phyloP scores from a whole-genome alignment of 805 yeast species.

The Blastobotrys parvus region DNA sequence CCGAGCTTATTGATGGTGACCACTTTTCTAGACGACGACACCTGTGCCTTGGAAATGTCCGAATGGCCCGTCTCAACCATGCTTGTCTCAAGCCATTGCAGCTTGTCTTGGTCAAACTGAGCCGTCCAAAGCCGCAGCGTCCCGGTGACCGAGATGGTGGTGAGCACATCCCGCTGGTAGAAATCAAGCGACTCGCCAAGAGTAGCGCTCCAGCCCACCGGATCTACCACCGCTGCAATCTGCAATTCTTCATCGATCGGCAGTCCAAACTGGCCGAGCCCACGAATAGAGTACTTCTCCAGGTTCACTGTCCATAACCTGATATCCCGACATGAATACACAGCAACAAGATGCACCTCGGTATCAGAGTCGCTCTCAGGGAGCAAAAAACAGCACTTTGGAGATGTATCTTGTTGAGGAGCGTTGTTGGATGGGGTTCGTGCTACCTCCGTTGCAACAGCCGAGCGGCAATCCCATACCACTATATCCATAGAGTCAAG shows the following conservation, averaged over 20 bases:
- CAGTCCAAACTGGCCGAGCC: conserved; percentile 13
- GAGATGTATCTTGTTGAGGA: conserved; percentile 4
- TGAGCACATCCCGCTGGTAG: conserved; percentile 40
- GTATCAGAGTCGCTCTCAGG: conserved; percentile 26
- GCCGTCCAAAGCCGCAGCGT: conserved; percentile 41
- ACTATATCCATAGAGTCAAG: conserved; percentile 34
- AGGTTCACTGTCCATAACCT: conserved; percentile 16
- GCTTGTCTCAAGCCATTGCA: conserved; percentile 48
- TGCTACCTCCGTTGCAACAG: conserved; percentile 7
- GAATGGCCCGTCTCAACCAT: conserved; percentile 48
- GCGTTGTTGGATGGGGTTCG: background rate
- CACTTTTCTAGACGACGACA: conserved; percentile 67
- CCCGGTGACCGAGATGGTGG: conserved; percentile 50
- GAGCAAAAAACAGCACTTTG: conserved; percentile 28
- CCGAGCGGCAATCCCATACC: conserved; percentile 50
- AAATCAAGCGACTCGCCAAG: conserved; percentile 27
- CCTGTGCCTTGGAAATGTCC: conserved; percentile 49
- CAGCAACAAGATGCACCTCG: conserved; percentile 12
- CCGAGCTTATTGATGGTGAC: conserved; percentile 60
- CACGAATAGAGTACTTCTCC: background rate
- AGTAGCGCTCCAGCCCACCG: conserved; percentile 46
- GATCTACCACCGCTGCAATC: conserved; percentile 54
- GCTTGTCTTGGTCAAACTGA: conserved; percentile 18
- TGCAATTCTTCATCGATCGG: conserved; percentile 31
- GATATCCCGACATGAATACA: conserved; percentile 17